Base-by-base conservation (phyloP, 164 flowering plant genomes). In the Magnolia changhungtana region DNA sequence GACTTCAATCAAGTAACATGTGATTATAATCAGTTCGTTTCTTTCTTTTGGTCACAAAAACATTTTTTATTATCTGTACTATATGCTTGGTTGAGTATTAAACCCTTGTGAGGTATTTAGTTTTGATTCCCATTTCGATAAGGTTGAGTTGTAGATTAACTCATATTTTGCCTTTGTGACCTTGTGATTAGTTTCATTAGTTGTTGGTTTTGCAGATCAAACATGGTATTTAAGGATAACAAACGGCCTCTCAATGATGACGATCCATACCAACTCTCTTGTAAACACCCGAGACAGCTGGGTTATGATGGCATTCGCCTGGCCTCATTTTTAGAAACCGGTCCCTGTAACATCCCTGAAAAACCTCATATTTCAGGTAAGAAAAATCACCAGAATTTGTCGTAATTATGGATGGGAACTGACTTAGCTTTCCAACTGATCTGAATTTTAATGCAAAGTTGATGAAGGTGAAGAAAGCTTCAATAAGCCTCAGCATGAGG, bases 231-330 rank as follows among this genome's bases (percentile, higher is more conserved):
- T 74, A 74, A 55, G 67, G 72, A 78, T 13, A 74, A 78, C 50
- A 88, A 88, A 74, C 80, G 90, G n/a, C 82, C 88, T 69, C 83
- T 75, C 58, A 72, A 50, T 78, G 84, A 78, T 64, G 88, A 84
- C 49, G 85, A 82, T 61, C 69, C 79, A 18, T 76, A 52, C 37
- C 83, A 74, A 10, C 71, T 84, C 76, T 63, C 89, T 59, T 84
- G 58, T 67, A 88, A 80, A 84, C 86, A 79, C 59, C 80, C 78
- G 19, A 80, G 85, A 50, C 87, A 78, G 21, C 29, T 77, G 69
- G 90, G 79, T 2, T 75, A 63, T 50, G 69, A 63, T 50, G 69
- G 61, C 13, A 55, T 10, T 55, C 13, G 18, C 18, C 16, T 7
- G 61, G 14, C 80, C 71, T 51, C 82, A 8, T 37, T 52, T 74